A percentile compares a stretch with the other conserved stretches of the same genome.
Evolutionary conservation across 2,329 filamentous ascomycete genomes (phyloP).

Genomic region (Paraconiothyrium sp.): DNA sequence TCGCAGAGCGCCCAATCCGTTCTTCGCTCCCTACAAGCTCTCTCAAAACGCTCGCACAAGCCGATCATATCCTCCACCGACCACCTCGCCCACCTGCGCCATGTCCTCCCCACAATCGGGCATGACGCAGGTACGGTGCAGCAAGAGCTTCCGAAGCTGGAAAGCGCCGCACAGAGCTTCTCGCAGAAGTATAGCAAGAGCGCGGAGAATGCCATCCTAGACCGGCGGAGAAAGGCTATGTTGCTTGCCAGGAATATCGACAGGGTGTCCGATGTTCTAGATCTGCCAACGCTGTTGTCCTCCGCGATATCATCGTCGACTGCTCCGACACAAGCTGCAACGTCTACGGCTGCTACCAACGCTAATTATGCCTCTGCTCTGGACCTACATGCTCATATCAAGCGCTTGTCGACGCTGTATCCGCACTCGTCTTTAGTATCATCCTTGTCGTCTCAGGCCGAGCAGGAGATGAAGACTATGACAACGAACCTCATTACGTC

Average conservation of each 20-base stretch:
- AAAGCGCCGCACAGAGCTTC: slow-evolving; percentile 80
- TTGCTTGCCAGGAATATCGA: slow-evolving; percentile 87
- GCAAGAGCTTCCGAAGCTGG: slow-evolving; percentile 78
- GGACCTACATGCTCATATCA: slow-evolving; percentile 93
- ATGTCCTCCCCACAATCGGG: slow-evolving; percentile 76
- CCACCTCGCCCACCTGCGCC: slow-evolving; percentile 76
- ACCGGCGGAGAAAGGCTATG: slow-evolving; percentile 79
- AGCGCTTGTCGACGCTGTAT: slow-evolving; percentile 83
- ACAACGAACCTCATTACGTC: slow-evolving; percentile 82
- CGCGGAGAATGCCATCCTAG: slow-evolving; percentile 70
- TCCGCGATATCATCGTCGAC: slow-evolving; percentile 74
- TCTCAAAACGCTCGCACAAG: slow-evolving; percentile 90
- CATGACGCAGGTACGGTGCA: slow-evolving; percentile 73
- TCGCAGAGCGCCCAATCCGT: slow-evolving; percentile 82
- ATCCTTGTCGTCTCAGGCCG: slow-evolving; percentile 79
- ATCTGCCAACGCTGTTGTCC: slow-evolving; percentile 84
- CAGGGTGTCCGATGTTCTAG: slow-evolving; percentile 87
- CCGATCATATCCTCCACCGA: slow-evolving; percentile 82
- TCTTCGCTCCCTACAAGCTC: slow-evolving; percentile 81
- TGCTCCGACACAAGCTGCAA: slow-evolving; percentile 56
- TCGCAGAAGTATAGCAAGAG: slow-evolving; percentile 83
- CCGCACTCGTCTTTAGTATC: slow-evolving; percentile 78
- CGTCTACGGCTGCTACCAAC: slow-evolving; percentile 52
- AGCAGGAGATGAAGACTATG: slow-evolving; percentile 88
- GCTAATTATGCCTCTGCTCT: slow-evolving; percentile 88